phyloP scores from a whole-genome alignment of 805 yeast species.

The Ogataea thermomethanolica region DNA sequence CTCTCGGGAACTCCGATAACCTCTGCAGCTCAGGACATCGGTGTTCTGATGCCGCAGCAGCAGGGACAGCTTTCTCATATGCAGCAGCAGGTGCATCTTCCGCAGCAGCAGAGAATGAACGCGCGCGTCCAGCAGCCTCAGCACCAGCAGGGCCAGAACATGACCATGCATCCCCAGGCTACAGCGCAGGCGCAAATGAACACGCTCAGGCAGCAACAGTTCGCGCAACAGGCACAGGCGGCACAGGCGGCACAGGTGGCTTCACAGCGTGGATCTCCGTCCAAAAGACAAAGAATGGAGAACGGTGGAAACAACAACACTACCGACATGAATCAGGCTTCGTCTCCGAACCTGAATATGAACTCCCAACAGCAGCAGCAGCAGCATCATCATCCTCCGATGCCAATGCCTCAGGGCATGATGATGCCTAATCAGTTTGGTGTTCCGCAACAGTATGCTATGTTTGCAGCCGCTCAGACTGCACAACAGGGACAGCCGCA shows the following conservation, averaged over 20 bases:
- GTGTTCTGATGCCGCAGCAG: conserved; percentile 17
- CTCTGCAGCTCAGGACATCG: conserved; percentile 17
- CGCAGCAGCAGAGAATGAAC: conserved; percentile 15
- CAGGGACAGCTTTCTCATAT: conserved; percentile 14
- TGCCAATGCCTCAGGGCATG: conserved; percentile 29
- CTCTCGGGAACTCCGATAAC: conserved; percentile 15
- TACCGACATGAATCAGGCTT: conserved; percentile 13
- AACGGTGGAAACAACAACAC: conserved; percentile 14
- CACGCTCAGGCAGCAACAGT: conserved; percentile 26
- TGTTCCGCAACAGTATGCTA: conserved; percentile 29
- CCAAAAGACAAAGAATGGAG: conserved; percentile 25
- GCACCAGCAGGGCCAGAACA: conserved; percentile 18
- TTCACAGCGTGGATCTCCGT: conserved; percentile 22
- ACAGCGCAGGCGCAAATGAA: conserved; percentile 30
- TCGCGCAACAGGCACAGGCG: conserved; percentile 19
- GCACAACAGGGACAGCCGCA: conserved; percentile 20
- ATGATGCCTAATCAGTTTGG: conserved; percentile 30
- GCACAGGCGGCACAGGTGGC: conserved; percentile 28
- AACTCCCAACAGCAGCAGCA: conserved; percentile 8
- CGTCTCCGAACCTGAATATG: conserved; percentile 13
- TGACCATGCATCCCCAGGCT: conserved; percentile 24
- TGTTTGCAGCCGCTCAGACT: conserved; percentile 27
- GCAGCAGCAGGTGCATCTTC: conserved; percentile 11
- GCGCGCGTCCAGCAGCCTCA: conserved; percentile 14
- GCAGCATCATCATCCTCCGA: conserved; percentile 19